These are phyloP conservation scores for Ophiostoma quercus DNA, from an alignment of 2,329 filamentous ascomycete genomes.

Conservation along the genomic window DNA sequence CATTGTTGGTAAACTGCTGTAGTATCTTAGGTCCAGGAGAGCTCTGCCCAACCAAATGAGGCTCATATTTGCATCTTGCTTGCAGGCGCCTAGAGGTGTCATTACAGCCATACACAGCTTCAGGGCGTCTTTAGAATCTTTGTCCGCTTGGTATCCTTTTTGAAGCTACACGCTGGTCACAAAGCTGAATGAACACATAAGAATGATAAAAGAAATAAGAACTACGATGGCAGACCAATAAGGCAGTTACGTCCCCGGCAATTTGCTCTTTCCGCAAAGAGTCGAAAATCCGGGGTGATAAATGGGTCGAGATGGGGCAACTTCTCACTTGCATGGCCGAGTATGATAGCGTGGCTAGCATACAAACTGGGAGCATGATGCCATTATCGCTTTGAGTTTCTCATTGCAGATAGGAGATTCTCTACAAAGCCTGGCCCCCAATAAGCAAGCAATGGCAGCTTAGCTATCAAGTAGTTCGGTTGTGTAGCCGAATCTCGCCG, in stretches of 20 bases:
- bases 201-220: no score
- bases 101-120: background rate
- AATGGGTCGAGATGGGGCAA: background rate
- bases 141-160: background rate
- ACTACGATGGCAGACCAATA: background rate
- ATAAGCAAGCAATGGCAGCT: no score
- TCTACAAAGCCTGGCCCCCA: no score
- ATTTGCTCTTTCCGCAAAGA: background rate
- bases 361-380: background rate
- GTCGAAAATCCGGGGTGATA: background rate
- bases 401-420: background rate
- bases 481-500: constrained; percentile 28
- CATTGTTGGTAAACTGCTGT: background rate
- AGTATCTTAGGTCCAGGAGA: background rate
- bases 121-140: background rate
- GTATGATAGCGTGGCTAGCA: background rate
- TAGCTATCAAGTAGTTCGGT: no score
- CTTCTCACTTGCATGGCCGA: background rate
- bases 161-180: no score
- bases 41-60: background rate
- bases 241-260: background rate
- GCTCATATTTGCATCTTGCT: background rate
- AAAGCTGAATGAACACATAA: no score
- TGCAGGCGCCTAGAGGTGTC: background rate
- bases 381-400: constrained; percentile 5